Evolutionary conservation across 768 basidiomycete genomes (phyloP).

Genomic region (button mushroom (Agaricus bisporus)): DNA sequence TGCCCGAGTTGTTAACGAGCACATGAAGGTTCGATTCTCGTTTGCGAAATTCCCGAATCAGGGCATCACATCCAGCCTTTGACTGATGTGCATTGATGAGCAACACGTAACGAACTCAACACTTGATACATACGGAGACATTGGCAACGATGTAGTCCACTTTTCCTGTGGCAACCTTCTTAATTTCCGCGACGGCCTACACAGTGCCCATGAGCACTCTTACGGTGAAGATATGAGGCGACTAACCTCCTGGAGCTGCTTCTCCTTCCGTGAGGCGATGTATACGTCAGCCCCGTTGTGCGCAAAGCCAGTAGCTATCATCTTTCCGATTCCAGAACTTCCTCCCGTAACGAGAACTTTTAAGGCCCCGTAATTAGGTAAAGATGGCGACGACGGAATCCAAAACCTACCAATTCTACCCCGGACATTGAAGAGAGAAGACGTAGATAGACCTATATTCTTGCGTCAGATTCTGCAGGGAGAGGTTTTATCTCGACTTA

Average conservation of each 20-base stretch:
- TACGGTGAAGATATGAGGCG: not conserved
- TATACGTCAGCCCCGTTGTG: conserved; percentile 87
- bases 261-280: conserved; percentile 82
- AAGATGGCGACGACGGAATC: too few relatives aligned
- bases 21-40: conserved; percentile 73
- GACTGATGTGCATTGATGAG: conserved; percentile 32
- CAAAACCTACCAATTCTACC: conserved; percentile 10
- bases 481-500: not conserved
- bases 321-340: conserved; percentile 76
- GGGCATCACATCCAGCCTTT: conserved; percentile 72
- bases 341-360: conserved; percentile 79
- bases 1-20: conserved; percentile 80
- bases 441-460: conserved; percentile 10
- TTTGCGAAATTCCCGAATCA: conserved; percentile 62
- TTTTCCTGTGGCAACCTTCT: conserved; percentile 49
- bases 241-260: conserved; percentile 66
- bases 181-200: conserved; percentile 54
- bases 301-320: conserved; percentile 78
- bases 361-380: not conserved
- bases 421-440: conserved; percentile 15
- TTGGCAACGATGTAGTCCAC: conserved; percentile 74
- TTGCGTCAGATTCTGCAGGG: not conserved
- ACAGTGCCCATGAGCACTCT: not conserved
- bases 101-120: not conserved
- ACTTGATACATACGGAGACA: conserved; percentile 48